phyloP scores from a whole-genome alignment of 163 green algal genomes.

The Scenedesmus sp. region DNA sequence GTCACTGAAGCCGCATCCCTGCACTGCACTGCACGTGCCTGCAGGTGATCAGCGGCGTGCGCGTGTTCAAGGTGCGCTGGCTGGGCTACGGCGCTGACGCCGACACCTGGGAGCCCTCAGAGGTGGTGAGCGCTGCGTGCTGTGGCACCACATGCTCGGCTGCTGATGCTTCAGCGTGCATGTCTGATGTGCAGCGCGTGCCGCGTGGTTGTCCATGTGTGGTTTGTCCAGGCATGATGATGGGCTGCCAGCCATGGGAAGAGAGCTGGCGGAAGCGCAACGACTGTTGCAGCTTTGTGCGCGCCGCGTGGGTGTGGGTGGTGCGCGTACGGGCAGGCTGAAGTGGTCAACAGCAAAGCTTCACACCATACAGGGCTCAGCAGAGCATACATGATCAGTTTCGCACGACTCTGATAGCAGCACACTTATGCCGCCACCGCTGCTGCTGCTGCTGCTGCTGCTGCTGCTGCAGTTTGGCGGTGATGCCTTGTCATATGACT shows the following conservation, averaged over 20 bases:
- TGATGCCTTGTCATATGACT: not conserved
- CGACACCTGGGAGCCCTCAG: slow-evolving; percentile 46
- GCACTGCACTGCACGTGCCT: no score
- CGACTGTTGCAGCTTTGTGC: no score
- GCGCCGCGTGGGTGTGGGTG: no score
- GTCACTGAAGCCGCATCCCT: no score
- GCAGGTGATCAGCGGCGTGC: slow-evolving; percentile 9
- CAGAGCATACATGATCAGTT: no score
- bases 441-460: not conserved
- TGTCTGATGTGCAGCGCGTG: no score
- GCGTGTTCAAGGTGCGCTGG: slow-evolving; percentile 45
- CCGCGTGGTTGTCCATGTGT: no score
- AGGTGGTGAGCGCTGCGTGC: not conserved
- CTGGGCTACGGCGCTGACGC: slow-evolving; percentile 17
- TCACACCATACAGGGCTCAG: no score
- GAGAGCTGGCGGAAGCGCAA: no score
- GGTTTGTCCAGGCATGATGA: no score
- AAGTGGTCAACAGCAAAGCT: not conserved
- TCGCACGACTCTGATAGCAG: not conserved
- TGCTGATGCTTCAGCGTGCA: no score
- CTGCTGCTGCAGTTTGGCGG: not conserved
- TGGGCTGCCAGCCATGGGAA: no score
- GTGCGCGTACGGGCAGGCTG: not conserved
- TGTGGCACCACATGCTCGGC: not conserved
- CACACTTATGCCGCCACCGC: not conserved